Evolutionary conservation across 1,284 basidiomycete species (phyloP), one percentile per base, ranked within the genome.

Genomic region (Microbotryum saponariae): DNA sequence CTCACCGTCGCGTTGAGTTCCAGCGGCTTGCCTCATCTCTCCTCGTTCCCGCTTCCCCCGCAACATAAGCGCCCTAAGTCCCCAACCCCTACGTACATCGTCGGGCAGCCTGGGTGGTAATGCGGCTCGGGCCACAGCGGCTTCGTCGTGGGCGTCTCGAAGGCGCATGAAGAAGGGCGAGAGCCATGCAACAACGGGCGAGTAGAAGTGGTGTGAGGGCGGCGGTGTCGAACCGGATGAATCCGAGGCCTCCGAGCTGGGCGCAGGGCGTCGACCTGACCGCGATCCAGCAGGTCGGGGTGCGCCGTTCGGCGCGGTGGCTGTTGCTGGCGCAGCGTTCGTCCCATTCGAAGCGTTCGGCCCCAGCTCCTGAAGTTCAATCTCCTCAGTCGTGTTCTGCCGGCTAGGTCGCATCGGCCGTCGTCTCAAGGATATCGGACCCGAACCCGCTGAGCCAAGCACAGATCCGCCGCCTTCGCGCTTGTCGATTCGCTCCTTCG

Each of bases 111-210:
- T 62, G 2, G 63, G 60, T 7, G 65, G 65, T 12, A 61, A 59
- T 10, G 68, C 63, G 6, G 68, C 68, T 16, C 56, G 58, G 10
- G 55, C 63, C n/a, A 69, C 59, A 16, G 66, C 68, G 4, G 68
- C 68, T 18, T 59, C 60, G 51, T 69, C 64, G 63, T 69, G 68
- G 9, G 68, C 68, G 14, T 47, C 47, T 6, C 68, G 68, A 18
- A 69, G 55, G 4, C 57, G 62, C 7, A 53, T 27, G 45, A 69
- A 53, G 61, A 67, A 67, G 27, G 65, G 61, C 5, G 45, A 21
- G 20, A 69, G 60, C 37, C 58, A 47, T 23, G 21, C 20, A 23
- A 60, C 16, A 37, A 62, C 27, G 25, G 62, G 58, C n/a, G 55
- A 27, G 58, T 61, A 64, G 55, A 61, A 53, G 58, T 64, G 65